phyloP scores from a whole-genome alignment of 139 green algal species.

The Astrephomene gubernaculifera region DNA sequence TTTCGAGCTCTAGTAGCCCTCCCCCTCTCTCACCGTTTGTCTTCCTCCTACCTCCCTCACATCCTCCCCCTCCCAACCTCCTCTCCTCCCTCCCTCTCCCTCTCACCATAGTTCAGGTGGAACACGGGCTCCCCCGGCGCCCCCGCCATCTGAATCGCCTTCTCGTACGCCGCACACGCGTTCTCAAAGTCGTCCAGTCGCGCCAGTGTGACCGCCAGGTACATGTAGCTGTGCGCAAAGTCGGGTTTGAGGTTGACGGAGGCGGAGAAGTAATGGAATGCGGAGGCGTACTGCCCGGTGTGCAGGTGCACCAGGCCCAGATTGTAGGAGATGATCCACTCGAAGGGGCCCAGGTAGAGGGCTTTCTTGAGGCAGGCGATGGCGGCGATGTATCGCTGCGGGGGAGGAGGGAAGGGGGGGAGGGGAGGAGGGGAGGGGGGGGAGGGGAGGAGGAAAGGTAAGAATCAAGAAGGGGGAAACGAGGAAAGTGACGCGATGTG shows the following conservation, averaged over 20 bases:
- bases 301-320: constrained; percentile 79
- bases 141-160: constrained; percentile 73
- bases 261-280: constrained; percentile 85
- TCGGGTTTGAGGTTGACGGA: constrained; percentile 86
- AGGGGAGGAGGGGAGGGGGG: neutral
- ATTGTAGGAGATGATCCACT: constrained; percentile 90
- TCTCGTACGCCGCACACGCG: constrained; percentile 77
- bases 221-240: constrained; percentile 82
- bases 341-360: constrained; percentile 84
- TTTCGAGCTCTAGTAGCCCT: too few species aligned
- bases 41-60: too few species aligned
- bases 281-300: constrained; percentile 77
- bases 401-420: neutral
- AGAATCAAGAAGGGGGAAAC: too few species aligned
- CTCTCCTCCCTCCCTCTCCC: neutral
- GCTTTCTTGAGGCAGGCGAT: constrained; percentile 84
- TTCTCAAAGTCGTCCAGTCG: constrained; percentile 83
- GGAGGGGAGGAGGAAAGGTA: neutral
- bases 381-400: constrained; percentile 78
- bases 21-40: too few species aligned
- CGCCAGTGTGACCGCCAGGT: constrained; percentile 67
- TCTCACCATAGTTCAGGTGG: constrained; percentile 84
- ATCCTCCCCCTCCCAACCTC: neutral
- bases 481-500: too few species aligned
- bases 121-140: constrained; percentile 70